Conservation (phyloP, 257 asterid genomes). For the Mentha longifolia region DNA sequence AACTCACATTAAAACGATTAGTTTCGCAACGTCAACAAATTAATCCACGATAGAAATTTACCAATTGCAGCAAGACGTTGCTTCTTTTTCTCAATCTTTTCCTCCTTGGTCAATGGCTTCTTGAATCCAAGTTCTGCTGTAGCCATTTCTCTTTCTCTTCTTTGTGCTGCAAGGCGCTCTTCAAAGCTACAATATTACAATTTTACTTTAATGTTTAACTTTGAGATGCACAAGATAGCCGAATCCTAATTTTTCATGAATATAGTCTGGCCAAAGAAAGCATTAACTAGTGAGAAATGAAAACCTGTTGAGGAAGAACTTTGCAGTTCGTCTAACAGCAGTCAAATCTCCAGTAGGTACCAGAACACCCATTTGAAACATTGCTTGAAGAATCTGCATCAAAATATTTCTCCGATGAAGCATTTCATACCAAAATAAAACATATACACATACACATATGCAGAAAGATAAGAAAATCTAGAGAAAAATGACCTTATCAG, state of each 20-base stretch:
- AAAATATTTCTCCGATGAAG: not conserved
- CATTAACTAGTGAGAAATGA: conserved; percentile 9
- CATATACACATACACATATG: not conserved
- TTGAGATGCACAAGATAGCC: conserved; percentile 5
- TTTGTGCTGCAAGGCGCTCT: conserved; percentile 88
- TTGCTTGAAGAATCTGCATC: conserved; percentile 81
- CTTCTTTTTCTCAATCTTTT: conserved; percentile 76
- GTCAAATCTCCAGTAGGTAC: conserved; percentile 96
- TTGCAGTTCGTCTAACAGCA: conserved; percentile 93
- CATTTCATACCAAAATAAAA: not conserved
- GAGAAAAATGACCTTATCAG: conserved; percentile 66
- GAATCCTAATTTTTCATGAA: not conserved
- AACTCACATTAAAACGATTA: not conserved
- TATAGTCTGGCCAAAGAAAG: conserved; percentile 5
- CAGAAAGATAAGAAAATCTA: not conserved
- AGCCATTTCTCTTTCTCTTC: conserved; percentile 78
- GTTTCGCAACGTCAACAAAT: conserved; percentile 14
- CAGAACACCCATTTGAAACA: conserved; percentile 91
- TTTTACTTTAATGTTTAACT: not conserved
- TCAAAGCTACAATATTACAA: conserved; percentile 68
- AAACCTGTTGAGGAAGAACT: conserved; percentile 88
- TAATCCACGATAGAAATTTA: conserved; percentile 37
- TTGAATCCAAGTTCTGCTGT: conserved; percentile 81
- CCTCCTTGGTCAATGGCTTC: conserved; percentile 83
- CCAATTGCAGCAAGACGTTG: conserved; percentile 97